These are phyloP conservation scores for Verruconis gallopava DNA, from an alignment of 2,329 filamentous ascomycete species.

Conservation along the genomic window DNA sequence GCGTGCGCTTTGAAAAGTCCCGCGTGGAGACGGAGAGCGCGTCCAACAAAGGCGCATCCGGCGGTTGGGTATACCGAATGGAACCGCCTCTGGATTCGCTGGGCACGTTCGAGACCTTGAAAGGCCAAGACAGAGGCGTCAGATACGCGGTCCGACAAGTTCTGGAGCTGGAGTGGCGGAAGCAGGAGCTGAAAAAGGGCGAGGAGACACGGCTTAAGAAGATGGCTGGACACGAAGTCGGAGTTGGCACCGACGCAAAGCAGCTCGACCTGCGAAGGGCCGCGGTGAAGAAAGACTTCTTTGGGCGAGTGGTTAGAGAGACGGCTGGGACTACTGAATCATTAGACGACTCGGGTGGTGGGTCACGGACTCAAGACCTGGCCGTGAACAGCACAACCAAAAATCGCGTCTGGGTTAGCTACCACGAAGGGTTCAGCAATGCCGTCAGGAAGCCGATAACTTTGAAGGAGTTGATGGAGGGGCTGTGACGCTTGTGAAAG, in stretches of 20 bases:
- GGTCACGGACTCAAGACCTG: too few relatives aligned
- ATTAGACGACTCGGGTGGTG: too few relatives aligned
- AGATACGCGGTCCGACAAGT: conserved; percentile 92
- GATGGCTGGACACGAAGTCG: conserved; percentile 11
- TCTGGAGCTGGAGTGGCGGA: conserved; percentile 77
- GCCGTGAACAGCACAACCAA: conserved; percentile 29
- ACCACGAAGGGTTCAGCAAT: conserved; percentile 83
- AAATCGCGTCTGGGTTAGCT: conserved; percentile 71
- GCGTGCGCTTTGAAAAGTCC: conserved; percentile 68
- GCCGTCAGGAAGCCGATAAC: conserved; percentile 81
- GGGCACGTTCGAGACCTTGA: conserved; percentile 54
- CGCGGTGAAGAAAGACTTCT: conserved; percentile 66
- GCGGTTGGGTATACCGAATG: conserved; percentile 82
- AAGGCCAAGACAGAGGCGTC: conserved; percentile 46
- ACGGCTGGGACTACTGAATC: conserved; percentile 28
- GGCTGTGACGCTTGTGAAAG: too few relatives aligned
- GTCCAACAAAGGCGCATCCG: conserved; percentile 20
- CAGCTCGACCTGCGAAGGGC: conserved; percentile 1
- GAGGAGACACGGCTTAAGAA: conserved; percentile 12
- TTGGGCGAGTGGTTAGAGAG: conserved; percentile 55
- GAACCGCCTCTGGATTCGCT: conserved; percentile 81
- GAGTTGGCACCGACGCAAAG: conserved; percentile 4
- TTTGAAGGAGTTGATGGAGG: conserved; percentile 62
- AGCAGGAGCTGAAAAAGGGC: conserved; percentile 54
- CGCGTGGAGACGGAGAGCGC: conserved; percentile 57